Evolutionary conservation across 768 basidiomycete species (phyloP), one percentile per base, ranked within the genome.

Genomic region (Mycena haematopus): DNA sequence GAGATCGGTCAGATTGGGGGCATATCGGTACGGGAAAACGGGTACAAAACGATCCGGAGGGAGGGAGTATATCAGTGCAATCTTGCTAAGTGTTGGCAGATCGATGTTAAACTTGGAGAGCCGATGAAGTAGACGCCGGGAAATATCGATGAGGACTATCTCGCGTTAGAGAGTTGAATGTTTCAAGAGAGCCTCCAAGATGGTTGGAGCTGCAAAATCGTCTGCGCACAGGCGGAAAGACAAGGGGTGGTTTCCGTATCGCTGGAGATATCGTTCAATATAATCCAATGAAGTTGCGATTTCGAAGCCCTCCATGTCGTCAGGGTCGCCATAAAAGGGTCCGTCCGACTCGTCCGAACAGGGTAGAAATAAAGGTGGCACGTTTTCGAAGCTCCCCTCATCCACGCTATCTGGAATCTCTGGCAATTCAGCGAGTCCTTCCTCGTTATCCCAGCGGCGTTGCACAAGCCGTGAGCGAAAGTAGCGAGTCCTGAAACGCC

Each of bases 1-100:
- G 52, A 63, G 62, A 31, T 63, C 25, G 25, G 50, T 58, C 22
- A 58, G 35, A 21, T 53, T 58, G 19, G 51, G 15, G 35, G n/a
- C n/a, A 24, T 25, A 5, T 7, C 13, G 33, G 27, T 35, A 42
- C 15, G 9, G 17, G 4, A 11, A 56, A 14, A 33, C 33, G 31
- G 9, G n/a, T n/a, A n/a, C n/a, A n/a, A n/a, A n/a, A n/a, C n/a
- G n/a, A n/a, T n/a, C n/a, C n/a, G n/a, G n/a, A n/a, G 36, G 36
- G 15, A 7, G 2, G 29, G 29, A 5, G 29, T 9, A 31, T 33
- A 31, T n/a, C 3, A 59, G 6, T 35, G 22, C 36, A 56, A 59
- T 52, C 15, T 29, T 49, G 13, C 22, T 35, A 24, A 66, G 47
- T 6, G 25, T 24, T 6, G 13, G 55, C 4, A 65, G 10, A 9